A percentile compares a stretch with the other conserved stretches of the same genome.
Evolutionary conservation across 2,329 filamentous ascomycete species (phyloP).

Genomic region (Lecanicillium sp.): DNA sequence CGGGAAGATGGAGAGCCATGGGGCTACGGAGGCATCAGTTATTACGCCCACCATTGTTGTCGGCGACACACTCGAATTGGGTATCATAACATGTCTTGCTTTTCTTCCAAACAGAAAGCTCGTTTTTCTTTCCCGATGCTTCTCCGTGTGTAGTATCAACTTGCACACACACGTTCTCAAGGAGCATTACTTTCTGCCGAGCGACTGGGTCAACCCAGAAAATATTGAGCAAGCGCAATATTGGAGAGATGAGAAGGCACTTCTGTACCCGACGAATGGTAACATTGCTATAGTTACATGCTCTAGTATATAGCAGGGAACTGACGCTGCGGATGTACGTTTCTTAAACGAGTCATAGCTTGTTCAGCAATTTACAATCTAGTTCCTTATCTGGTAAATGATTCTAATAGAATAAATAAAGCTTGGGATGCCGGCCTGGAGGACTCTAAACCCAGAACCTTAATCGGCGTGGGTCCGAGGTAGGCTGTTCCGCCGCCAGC

Average conservation of each 20-base stretch:
- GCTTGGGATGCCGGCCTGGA: no score
- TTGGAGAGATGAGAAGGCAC: slow-evolving; percentile 17
- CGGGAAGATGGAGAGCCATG: no score
- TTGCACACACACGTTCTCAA: background rate
- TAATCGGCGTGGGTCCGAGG: no score
- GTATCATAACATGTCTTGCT: slow-evolving; percentile 8
- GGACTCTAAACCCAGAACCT: no score
- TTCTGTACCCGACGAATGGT: slow-evolving; percentile 22
- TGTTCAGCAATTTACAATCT: background rate
- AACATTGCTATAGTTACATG: slow-evolving; percentile 19
- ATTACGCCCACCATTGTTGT: background rate
- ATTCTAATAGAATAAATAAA: no score
- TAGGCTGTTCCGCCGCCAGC: background rate
- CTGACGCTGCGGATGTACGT: background rate
- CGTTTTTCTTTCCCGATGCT: slow-evolving; percentile 18
- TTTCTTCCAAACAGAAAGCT: slow-evolving; percentile 17
- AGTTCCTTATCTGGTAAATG: no score
- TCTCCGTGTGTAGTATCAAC: slow-evolving; percentile 18
- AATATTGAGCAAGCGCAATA: slow-evolving; percentile 16
- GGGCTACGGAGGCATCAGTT: no score
- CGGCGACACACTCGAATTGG: background rate
- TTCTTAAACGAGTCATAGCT: background rate
- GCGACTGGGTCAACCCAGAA: slow-evolving; percentile 23
- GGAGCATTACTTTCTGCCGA: slow-evolving; percentile 19
- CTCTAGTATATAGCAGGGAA: background rate